phyloP scores from a whole-genome alignment of 1,284 basidiomycete species.

The Irpex sp. region DNA sequence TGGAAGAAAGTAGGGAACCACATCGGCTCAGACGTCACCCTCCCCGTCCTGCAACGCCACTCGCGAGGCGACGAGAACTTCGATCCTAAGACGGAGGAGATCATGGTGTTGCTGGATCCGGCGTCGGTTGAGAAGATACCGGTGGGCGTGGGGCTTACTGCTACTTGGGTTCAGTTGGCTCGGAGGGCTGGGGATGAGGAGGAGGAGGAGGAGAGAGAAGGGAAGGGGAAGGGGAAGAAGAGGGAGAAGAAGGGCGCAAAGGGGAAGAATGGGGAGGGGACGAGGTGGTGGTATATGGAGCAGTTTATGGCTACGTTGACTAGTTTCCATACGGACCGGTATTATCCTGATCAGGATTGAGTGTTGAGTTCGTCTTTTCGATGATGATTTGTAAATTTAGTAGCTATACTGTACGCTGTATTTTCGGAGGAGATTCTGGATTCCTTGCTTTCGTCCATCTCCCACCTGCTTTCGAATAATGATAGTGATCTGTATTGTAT shows the following conservation, averaged over 20 bases:
- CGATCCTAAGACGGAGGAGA: constrained; percentile 45
- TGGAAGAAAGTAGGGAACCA: constrained; percentile 38
- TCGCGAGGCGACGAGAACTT: constrained; percentile 31
- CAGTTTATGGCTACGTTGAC: constrained; percentile 18
- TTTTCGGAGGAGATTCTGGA: not conserved
- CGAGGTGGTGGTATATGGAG: constrained; percentile 28
- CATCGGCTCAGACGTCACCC: constrained; percentile 33
- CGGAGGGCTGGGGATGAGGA: constrained; percentile 26
- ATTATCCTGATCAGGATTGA: constrained; percentile 9
- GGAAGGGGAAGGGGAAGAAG: too few species aligned
- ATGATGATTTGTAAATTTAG: too few species aligned
- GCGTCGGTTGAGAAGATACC: constrained; percentile 35
- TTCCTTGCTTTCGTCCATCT: too few species aligned
- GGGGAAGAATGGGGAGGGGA: constrained; percentile 20
- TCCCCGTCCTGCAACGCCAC: constrained; percentile 34
- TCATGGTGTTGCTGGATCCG: constrained; percentile 49
- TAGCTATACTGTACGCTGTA: too few species aligned
- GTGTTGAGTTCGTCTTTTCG: too few species aligned
- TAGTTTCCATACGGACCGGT: constrained; percentile 25
- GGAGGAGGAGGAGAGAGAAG: too few species aligned
- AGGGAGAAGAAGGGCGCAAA: constrained; percentile 15
- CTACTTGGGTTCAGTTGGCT: constrained; percentile 57
- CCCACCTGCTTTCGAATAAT: not conserved
- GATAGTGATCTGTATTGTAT: too few species aligned
- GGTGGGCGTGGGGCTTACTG: constrained; percentile 51